Percentiles rank a stretch among this genome's conserved stretches.
These are phyloP conservation scores for Moesziomyces parantarcticus DNA, from an alignment of 1,284 basidiomycete species.

Conservation along the genomic window DNA sequence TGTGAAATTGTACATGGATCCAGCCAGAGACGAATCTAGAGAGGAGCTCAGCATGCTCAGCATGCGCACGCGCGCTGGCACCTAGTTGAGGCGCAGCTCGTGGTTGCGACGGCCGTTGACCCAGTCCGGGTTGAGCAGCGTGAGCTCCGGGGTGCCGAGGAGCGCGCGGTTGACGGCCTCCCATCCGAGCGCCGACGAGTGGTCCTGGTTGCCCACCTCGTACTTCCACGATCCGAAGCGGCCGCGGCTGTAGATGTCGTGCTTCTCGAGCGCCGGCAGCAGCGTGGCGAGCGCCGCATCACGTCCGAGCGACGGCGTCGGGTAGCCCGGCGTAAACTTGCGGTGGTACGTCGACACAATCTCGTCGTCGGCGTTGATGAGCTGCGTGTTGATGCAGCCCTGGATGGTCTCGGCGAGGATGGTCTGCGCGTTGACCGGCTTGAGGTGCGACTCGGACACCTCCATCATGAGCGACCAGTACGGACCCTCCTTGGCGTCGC, in stretches of 20 bases:
- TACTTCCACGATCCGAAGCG: slow-evolving; percentile 73
- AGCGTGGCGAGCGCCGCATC: slow-evolving; percentile 70
- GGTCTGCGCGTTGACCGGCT: slow-evolving; percentile 71
- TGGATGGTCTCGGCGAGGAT: slow-evolving; percentile 71
- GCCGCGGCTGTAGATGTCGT: slow-evolving; percentile 70
- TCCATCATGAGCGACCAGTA: slow-evolving; percentile 72
- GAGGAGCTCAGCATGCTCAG: background rate
- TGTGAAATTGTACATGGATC: background rate
- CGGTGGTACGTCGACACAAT: slow-evolving; percentile 72
- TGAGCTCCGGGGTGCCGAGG: slow-evolving; percentile 70
- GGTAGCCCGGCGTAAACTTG: slow-evolving; percentile 71
- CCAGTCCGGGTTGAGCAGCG: slow-evolving; percentile 70
- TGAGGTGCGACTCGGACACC: slow-evolving; percentile 71
- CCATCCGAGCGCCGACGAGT: slow-evolving; percentile 72
- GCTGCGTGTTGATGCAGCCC: slow-evolving; percentile 71
- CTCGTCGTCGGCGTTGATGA: slow-evolving; percentile 71
- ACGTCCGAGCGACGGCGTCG: slow-evolving; percentile 70
- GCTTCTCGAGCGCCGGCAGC: slow-evolving; percentile 70
- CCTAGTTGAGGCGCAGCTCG: slow-evolving; percentile 67
- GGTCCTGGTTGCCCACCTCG: slow-evolving; percentile 72
- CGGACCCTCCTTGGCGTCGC: slow-evolving; percentile 69
- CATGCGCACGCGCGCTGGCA: background rate
- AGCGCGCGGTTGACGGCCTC: slow-evolving; percentile 71
- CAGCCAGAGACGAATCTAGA: background rate
- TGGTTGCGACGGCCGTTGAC: slow-evolving; percentile 70